Evolutionary conservation across 192 early-diverging fungal species (phyloP).

Genomic region (Coemansia sp.): DNA sequence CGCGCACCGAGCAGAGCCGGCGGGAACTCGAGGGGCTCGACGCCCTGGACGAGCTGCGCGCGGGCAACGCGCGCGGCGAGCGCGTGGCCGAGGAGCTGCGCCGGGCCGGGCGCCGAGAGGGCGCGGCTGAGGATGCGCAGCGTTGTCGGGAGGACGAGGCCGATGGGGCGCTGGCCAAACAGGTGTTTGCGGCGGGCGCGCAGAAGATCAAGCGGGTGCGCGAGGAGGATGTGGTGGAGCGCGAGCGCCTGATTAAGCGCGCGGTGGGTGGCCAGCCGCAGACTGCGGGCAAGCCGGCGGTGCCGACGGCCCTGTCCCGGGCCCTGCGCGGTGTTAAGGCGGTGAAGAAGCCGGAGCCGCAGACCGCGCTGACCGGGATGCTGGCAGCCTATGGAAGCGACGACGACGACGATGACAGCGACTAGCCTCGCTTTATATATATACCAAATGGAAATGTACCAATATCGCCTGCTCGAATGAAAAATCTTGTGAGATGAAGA

Average conservation of each 20-base stretch:
- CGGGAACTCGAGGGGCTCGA: constrained; percentile 98
- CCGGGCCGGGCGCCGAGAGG: neutral
- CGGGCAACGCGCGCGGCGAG: constrained; percentile 80
- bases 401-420: constrained; percentile 1
- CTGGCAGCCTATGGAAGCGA: constrained; percentile 38
- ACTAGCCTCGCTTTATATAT: constrained; percentile 1
- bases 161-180: constrained; percentile 18
- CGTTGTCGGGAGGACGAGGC: constrained; percentile 12
- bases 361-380: constrained; percentile 23
- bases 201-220: constrained; percentile 29
- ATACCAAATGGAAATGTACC: too few relatives aligned
- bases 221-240: constrained; percentile 27
- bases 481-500: neutral
- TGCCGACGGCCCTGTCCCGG: neutral
- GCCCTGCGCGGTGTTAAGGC: neutral
- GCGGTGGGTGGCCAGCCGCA: neutral
- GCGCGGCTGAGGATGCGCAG: neutral
- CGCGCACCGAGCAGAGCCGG: constrained; percentile 87
- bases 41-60: constrained; percentile 90
- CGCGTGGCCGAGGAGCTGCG: constrained; percentile 48
- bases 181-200: constrained; percentile 21
- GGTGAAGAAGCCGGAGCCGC: neutral
- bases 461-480: too few relatives aligned
- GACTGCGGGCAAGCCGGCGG: neutral
- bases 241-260: constrained; percentile 12